Base-by-base conservation (phyloP, 169 alveolate genomes). In the Cryptosporidium viatorum region DNA sequence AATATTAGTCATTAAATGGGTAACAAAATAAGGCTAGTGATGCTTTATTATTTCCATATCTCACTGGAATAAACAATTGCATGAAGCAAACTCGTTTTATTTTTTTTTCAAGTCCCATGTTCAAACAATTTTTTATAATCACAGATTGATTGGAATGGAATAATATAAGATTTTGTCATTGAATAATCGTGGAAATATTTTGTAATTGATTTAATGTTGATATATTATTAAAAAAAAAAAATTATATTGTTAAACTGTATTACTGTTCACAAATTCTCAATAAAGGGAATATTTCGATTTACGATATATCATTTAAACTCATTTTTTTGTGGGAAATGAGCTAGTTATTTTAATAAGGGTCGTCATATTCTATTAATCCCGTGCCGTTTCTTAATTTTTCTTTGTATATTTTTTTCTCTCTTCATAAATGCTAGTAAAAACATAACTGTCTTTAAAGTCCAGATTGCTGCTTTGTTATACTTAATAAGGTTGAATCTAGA, bases 261-360 rank as follows among this genome's bases (percentile, higher is more conserved):
- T 9, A 55, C 4, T 26, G 23, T 55, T 55, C 35, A 55, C 12
- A 5, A 26, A 0, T 26, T 55, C 29, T 55, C 37, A 3, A 55
- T 55, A 10, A n/a, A n/a, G 37, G n/a, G 55, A 55, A 26, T 55
- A 55, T 55, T 55, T 55, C 5, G 67, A 55, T 55, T 55, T 55
- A 52, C n/a, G 12, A 52, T 18, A 55, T n/a, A 23, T 55, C 12
- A 23, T 26, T 37, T 23, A 55, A 26, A 55, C 67, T 26, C 67
- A 55, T 55, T 55, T 55, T 55, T 55, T 55, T 50, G 29, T 55
- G 67, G 35, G 67, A 55, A 55, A 55, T 48, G 55, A 48, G 55
- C 14, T 55, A 1, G 9, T 3, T 7, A 21, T 55, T 55, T 55
- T 55, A 55, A 55, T 21, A n/a, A 26, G 2, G 3, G 0, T 23